Evolutionary conservation across 176 grass and related monocot genomes (phyloP).

Genomic region (Eleusine coracana): DNA sequence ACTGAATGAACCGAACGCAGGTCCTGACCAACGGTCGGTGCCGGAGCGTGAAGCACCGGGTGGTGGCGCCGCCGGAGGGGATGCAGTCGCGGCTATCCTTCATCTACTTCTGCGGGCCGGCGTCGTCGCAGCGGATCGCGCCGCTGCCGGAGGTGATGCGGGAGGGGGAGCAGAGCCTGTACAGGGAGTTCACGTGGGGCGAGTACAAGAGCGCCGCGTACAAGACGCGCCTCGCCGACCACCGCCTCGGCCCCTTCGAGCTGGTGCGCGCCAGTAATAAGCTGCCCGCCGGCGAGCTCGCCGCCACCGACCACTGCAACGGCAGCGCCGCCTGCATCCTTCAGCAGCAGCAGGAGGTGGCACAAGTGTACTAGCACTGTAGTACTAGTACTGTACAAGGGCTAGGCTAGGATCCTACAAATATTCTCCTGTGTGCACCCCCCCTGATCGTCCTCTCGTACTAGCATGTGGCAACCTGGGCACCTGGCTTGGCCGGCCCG

Average conservation of each 20-base stretch:
- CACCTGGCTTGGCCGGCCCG: constrained; percentile 7
- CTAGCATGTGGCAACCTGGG: constrained; percentile 20
- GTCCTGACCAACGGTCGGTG: constrained; percentile 88
- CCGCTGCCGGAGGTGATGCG: constrained; percentile 61
- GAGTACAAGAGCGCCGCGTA: constrained; percentile 73
- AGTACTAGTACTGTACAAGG: too few relatives aligned
- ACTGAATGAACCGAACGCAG: neutral
- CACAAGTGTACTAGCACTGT: neutral
- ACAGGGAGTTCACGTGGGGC: constrained; percentile 86
- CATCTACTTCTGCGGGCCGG: constrained; percentile 77
- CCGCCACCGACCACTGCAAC: neutral
- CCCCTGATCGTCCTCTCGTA: neutral
- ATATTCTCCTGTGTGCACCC: neutral
- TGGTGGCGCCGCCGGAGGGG: constrained; percentile 61
- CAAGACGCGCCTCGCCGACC: constrained; percentile 60
- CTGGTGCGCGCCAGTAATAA: neutral
- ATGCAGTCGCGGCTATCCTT: constrained; percentile 58
- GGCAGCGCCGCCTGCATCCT: neutral
- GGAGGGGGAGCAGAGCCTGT: constrained; percentile 66
- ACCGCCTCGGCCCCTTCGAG: constrained; percentile 75
- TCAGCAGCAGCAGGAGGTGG: neutral
- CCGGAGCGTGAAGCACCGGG: constrained; percentile 82
- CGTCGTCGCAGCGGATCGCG: constrained; percentile 53
- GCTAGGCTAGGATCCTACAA: neutral
- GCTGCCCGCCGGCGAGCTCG: neutral